phyloP scores from a whole-genome alignment of 257 asterid species.

The Przewalskia tangutica region DNA sequence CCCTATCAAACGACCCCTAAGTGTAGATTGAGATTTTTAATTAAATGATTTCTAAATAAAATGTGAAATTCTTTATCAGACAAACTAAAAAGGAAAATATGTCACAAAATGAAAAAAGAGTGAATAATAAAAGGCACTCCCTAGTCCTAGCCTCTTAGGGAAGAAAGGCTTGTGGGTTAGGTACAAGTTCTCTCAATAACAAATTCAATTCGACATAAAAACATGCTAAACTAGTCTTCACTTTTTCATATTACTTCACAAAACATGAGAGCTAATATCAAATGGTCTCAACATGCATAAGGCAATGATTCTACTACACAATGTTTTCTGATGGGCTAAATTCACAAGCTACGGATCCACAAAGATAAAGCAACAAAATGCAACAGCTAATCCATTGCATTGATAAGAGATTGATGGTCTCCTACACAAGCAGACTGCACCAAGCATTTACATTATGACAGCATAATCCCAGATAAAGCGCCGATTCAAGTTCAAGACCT shows the following conservation, averaged over 20 bases:
- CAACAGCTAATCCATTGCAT: background rate
- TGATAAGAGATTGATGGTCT: background rate
- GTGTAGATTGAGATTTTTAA: too few species aligned
- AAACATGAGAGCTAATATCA: background rate
- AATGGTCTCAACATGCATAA: background rate
- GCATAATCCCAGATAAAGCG: background rate
- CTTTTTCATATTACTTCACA: background rate
- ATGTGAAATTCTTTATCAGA: too few species aligned
- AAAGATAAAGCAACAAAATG: background rate
- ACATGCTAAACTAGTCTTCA: too few species aligned
- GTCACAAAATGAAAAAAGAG: too few species aligned
- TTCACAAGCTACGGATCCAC: background rate
- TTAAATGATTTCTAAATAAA: too few species aligned
- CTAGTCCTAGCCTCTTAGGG: too few species aligned
- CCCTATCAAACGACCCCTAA: too few species aligned
- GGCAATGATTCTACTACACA: background rate
- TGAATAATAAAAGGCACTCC: too few species aligned
- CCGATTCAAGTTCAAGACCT: constrained; percentile 32
- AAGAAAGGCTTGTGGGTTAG: too few species aligned
- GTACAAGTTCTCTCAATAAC: too few species aligned
- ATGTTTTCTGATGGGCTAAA: background rate
- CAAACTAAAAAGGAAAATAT: too few species aligned
- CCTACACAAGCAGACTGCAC: background rate
- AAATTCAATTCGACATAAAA: too few species aligned
- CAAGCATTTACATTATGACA: constrained; percentile 4